Conservation (phyloP, 768 basidiomycete species). For the Nevesoporus exiguus region DNA sequence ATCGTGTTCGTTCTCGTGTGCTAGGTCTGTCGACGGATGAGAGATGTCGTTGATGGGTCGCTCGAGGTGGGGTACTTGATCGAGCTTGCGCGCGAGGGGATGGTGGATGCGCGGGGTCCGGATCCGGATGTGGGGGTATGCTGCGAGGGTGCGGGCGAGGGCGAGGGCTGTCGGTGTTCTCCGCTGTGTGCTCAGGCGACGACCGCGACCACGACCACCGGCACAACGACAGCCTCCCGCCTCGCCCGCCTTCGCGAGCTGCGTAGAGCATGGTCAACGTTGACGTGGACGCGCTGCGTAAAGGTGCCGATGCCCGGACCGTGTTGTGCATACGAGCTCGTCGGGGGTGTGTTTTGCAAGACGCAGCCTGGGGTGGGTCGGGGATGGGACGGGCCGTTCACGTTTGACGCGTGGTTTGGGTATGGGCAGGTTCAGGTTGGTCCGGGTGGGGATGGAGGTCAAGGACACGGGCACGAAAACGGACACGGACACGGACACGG, state of each 20-base stretch:
- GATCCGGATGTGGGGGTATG: too few species aligned
- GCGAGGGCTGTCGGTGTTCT: too few species aligned
- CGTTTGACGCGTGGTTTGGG: too few species aligned
- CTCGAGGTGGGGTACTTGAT: slow-evolving; percentile 37
- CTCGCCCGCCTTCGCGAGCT: slow-evolving; percentile 34
- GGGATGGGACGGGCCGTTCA: background rate
- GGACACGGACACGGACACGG: too few species aligned
- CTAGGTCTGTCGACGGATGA: slow-evolving; percentile 25
- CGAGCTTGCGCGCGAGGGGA: slow-evolving; percentile 38
- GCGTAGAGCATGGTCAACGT: slow-evolving; percentile 34
- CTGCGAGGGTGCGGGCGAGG: too few species aligned
- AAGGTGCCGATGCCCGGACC: slow-evolving; percentile 32
- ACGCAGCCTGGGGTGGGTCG: slow-evolving; percentile 14
- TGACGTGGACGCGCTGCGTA: slow-evolving; percentile 25
- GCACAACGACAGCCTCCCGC: slow-evolving; percentile 19
- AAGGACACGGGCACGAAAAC: too few species aligned
- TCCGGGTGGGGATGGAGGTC: too few species aligned
- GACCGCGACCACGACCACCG: too few species aligned
- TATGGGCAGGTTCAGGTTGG: too few species aligned
- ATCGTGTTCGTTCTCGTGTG: background rate
- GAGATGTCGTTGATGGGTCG: slow-evolving; percentile 23
- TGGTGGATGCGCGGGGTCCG: slow-evolving; percentile 33
- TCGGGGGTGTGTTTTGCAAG: slow-evolving; percentile 56
- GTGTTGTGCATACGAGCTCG: slow-evolving; percentile 57
- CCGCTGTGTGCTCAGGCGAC: too few species aligned